A percentile compares a stretch with the other conserved stretches of the same genome.
Evolutionary conservation across 257 asterid genomes (phyloP).

Genomic region (Solanum medicagineum): DNA sequence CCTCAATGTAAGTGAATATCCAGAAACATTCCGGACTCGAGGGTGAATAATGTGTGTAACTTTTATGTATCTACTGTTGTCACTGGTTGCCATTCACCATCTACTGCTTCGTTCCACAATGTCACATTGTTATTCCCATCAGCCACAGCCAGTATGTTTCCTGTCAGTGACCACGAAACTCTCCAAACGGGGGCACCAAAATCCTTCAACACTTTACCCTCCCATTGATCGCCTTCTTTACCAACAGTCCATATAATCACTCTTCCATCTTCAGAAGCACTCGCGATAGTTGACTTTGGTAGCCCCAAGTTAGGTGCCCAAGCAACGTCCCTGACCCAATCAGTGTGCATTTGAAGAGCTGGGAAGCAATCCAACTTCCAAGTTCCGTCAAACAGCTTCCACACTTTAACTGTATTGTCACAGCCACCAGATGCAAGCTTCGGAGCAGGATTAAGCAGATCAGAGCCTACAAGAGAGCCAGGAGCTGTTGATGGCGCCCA

Average conservation of each 20-base stretch:
- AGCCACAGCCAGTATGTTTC: constrained; percentile 61
- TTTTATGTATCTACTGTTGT: constrained; percentile 33
- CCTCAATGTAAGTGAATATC: neutral
- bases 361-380: constrained; percentile 73
- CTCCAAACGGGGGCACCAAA: constrained; percentile 51
- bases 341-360: constrained; percentile 49
- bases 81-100: constrained; percentile 60
- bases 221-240: constrained; percentile 55
- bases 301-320: constrained; percentile 71
- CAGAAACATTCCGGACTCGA: neutral
- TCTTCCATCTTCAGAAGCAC: constrained; percentile 52
- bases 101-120: constrained; percentile 59
- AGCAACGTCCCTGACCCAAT: constrained; percentile 66
- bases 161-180: constrained; percentile 69
- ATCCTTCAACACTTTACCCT: constrained; percentile 45
- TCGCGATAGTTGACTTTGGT: constrained; percentile 57
- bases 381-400: constrained; percentile 45
- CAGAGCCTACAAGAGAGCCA: constrained; percentile 39
- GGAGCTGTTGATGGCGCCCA: constrained; percentile 66
- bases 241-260: constrained; percentile 43
- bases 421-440: constrained; percentile 66
- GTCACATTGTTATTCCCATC: constrained; percentile 46
- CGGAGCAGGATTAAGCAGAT: constrained; percentile 28
- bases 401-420: constrained; percentile 55
- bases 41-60: neutral